Evolutionary conservation across 805 yeast species (phyloP), one percentile per base, ranked within the genome.

Genomic region (Ogataea trehalophila): DNA sequence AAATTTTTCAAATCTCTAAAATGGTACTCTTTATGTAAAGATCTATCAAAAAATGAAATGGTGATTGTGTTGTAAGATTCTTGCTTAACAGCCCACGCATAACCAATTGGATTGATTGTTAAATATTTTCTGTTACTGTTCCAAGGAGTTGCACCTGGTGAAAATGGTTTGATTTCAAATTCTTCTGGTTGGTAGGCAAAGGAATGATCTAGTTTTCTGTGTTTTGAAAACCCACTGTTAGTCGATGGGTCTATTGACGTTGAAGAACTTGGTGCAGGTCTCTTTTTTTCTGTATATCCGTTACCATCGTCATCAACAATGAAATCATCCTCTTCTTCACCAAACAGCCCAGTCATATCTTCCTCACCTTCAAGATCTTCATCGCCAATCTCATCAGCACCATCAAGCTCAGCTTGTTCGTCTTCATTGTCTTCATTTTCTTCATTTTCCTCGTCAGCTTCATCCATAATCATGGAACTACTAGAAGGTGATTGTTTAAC

Each of bases 101-200:
- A 87, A 0, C 97, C 99, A 29, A 81, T 69, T 9, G 84, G 72
- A 56, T 87, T 87, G 75, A 91, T 87, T 18, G 89, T 80, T 37
- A 92, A 67, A 58, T 89, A 91, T 45, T 96, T 73, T 65, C 92
- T 77, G 44, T 80, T 72, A 44, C 70, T 68, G 33, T 67, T 66
- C 85, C 91, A 90, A 0, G 96, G 96, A 0, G 98, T 92, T 6
- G 85, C 79, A 1, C 98, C 98, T 1, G 88, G 86, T 3, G 95
- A 88, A 56, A 81, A 85, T 0, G 97, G 91, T 41, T 68, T 71
- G 29, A 81, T 58, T 8, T 68, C 70, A 42, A 68, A 70, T 37
- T 44, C 50, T 4, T 55, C 46, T 39, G 43, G 11, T 15, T 44
- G 35, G 17, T 43, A 23, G 22, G 47, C 38, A 8, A 18, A 17